Base-by-base conservation (phyloP, 495 filamentous ascomycete species). In the Barbatosphaeria neglecta region DNA sequence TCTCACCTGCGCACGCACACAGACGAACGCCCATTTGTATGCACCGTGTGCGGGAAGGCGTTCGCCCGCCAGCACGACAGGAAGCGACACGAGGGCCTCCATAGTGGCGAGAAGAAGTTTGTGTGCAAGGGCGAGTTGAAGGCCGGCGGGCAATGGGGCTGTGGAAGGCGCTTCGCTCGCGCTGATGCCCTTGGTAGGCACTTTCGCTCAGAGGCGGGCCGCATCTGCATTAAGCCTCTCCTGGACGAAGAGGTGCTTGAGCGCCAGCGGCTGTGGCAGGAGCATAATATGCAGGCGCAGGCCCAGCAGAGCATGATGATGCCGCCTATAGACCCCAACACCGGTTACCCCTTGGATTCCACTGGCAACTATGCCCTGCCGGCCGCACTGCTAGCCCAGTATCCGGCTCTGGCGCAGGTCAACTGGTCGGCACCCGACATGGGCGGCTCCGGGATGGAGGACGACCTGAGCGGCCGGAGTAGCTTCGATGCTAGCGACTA, bases 111-210 rank as follows among this genome's bases (percentile, higher is more conserved):
- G 62, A 94, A 94, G 78, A 96, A 96, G 54, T 98, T 96, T 58
- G 86, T 97, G 47, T 98, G 92, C 64, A 84, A 84, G 33, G 92
- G 92, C 47, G 84, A 87, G 44, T 78, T 98, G 10, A 86, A 88
- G 47, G 73, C 76, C n/a, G 81, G 80, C 24, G 80, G 79, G 6
- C 77, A 80, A 46, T 98, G 92, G 92, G 92, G 92, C 39, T 98
- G 92, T 55, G 87, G 87, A 11, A 82, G 92, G 22, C 76, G 89
- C 9, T 98, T 98, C 61, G 92, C 92, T 1, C 87, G 92, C 45
- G 92, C 92, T 7, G 92, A 98, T 64, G 92, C 93, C 2, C 71
- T 98, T 2, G 92, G 92, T 15, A 80, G 92, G n/a, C 92, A 98
- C 63, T 98, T 98, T 75, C 75, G 92, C 41, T 90, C 86, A 11